Evolutionary conservation across 2,329 filamentous ascomycete genomes (phyloP).

Genomic region (Didymella lethalis): DNA sequence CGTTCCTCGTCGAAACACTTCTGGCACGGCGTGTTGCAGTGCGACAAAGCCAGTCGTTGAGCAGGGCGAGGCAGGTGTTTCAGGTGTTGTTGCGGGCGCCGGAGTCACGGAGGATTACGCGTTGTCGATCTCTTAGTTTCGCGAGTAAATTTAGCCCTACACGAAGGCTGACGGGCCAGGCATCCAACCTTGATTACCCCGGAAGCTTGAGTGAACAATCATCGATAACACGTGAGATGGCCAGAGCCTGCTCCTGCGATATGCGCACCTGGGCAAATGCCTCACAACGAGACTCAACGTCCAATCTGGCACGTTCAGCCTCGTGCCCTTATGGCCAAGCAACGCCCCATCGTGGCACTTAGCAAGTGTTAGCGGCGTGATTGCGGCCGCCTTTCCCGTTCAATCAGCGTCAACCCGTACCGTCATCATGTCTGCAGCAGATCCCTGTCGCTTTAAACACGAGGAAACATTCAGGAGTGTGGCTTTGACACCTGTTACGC

Average conservation of each 20-base stretch:
- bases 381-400: slow-evolving; percentile 24
- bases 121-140: slow-evolving; percentile 14
- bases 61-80: slow-evolving; percentile 15
- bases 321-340: slow-evolving; percentile 7
- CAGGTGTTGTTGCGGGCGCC: slow-evolving; percentile 6
- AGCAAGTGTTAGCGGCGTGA: slow-evolving; percentile 10
- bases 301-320: not conserved
- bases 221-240: not conserved
- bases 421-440: slow-evolving; percentile 17
- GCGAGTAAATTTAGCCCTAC: slow-evolving; percentile 20
- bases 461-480: slow-evolving; percentile 20
- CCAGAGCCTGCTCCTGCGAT: not conserved
- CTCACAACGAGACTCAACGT: not conserved
- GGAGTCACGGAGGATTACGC: slow-evolving; percentile 10
- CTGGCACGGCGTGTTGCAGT: slow-evolving; percentile 9
- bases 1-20: slow-evolving; percentile 3
- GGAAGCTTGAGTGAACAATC: slow-evolving; percentile 2
- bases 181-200: not conserved
- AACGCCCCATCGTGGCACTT: slow-evolving; percentile 7
- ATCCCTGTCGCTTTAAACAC: slow-evolving; percentile 19
- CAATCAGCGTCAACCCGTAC: slow-evolving; percentile 6
- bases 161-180: slow-evolving; percentile 20
- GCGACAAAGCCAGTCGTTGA: slow-evolving; percentile 9
- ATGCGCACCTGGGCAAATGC: not conserved
- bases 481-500: slow-evolving; percentile 23